phyloP scores from a whole-genome alignment of 2,329 filamentous ascomycete genomes.

The Didymella keratinophila region DNA sequence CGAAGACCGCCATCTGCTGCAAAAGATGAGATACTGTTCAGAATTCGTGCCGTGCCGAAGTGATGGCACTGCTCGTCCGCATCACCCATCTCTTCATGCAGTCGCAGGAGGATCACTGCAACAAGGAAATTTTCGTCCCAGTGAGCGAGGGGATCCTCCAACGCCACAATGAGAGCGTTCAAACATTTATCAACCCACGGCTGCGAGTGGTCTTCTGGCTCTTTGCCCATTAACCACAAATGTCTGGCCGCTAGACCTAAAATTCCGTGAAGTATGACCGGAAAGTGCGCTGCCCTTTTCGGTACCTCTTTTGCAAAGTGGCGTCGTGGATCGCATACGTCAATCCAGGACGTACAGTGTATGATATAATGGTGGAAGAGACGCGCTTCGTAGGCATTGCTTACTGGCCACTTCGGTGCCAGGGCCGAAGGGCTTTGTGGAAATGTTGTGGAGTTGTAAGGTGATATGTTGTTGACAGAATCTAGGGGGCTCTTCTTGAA shows the following conservation, averaged over 20 bases:
- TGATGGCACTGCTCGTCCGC: conserved; percentile 52
- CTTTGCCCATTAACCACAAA: conserved; percentile 50
- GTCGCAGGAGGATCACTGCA: conserved; percentile 58
- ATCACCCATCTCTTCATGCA: conserved; percentile 58
- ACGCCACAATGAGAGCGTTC: conserved; percentile 56
- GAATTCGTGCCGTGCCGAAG: conserved; percentile 50
- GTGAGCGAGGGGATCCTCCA: conserved; percentile 53
- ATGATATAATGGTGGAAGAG: conserved; percentile 44
- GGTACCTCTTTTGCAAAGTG: conserved; percentile 58
- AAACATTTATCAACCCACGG: conserved; percentile 58
- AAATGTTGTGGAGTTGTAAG: conserved; percentile 38
- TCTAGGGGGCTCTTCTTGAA: conserved; percentile 27
- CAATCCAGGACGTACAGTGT: conserved; percentile 41
- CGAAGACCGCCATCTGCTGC: conserved; percentile 51
- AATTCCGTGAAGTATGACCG: conserved; percentile 58
- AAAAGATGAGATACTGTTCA: conserved; percentile 51
- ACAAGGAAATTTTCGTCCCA: conserved; percentile 59
- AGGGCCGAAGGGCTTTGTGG: conserved; percentile 30
- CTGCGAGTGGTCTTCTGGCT: conserved; percentile 54
- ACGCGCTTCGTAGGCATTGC: conserved; percentile 34
- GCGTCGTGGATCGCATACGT: conserved; percentile 35
- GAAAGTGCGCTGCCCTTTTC: conserved; percentile 56
- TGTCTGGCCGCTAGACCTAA: conserved; percentile 58
- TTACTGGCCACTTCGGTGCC: conserved; percentile 35
- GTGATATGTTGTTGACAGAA: conserved; percentile 32